Percentiles rank a stretch among this genome's conserved stretches.
Evolutionary conservation across 768 basidiomycete species (phyloP).

Genomic region (Amanita rubescens): DNA sequence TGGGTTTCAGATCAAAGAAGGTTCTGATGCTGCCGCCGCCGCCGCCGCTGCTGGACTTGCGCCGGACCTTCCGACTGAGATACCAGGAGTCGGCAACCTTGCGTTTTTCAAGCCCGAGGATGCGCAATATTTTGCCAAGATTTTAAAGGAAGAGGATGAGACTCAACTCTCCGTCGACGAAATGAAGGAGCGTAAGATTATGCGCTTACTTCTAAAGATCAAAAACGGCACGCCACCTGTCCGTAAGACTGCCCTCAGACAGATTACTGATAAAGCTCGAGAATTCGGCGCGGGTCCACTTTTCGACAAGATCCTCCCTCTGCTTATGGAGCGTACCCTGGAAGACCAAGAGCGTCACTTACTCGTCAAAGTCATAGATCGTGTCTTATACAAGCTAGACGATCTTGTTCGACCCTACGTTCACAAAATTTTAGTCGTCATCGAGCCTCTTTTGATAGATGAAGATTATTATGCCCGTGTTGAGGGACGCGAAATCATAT

Average conservation of each 20-base stretch:
- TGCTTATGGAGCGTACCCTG: constrained; percentile 95
- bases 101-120: constrained; percentile 99
- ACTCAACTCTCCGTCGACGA: constrained; percentile 89
- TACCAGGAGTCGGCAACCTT: constrained; percentile 93
- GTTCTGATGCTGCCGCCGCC: constrained; percentile 81
- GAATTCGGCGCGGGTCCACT: constrained; percentile 97
- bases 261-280: constrained; percentile 98
- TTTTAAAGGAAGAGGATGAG: constrained; percentile 93
- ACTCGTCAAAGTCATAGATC: constrained; percentile 98
- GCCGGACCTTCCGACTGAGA: constrained; percentile 92
- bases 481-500: constrained; percentile 98
- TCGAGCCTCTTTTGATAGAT: constrained; percentile 97
- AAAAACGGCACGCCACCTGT: constrained; percentile 99
- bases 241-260: constrained; percentile 93
- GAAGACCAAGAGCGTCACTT: constrained; percentile 99
- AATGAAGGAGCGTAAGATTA: constrained; percentile 99
- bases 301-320: constrained; percentile 96
- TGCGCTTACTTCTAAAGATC: constrained; percentile 95
- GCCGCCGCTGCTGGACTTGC: constrained; percentile 90
- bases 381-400: constrained; percentile 97
- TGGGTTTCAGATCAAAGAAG: constrained; percentile 96
- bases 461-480: constrained; percentile 96
- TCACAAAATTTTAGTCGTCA: constrained; percentile 99
- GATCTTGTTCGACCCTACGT: constrained; percentile 98
- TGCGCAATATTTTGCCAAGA: constrained; percentile 96